These are phyloP conservation scores for Suillus ampliporus DNA, from an alignment of 768 basidiomycete genomes.

Conservation along the genomic window DNA sequence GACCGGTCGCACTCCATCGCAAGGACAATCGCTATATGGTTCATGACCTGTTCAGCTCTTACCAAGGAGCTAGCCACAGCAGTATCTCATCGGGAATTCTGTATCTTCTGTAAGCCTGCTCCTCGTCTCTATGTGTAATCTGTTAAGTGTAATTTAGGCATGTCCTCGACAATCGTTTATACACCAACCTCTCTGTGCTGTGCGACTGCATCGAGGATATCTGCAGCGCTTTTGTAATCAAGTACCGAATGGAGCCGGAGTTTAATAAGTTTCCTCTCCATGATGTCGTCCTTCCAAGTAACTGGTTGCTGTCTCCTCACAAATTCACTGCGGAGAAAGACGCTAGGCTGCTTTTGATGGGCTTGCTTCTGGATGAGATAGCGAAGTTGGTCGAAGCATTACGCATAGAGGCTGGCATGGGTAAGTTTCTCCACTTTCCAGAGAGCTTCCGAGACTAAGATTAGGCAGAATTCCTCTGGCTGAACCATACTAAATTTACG, in stretches of 20 bases:
- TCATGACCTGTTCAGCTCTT: constrained; percentile 35
- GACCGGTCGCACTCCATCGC: constrained; percentile 10
- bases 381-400: constrained; percentile 34
- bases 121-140: background rate
- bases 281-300: constrained; percentile 56
- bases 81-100: constrained; percentile 43
- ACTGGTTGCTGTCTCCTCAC: constrained; percentile 47
- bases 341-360: constrained; percentile 7
- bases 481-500: constrained; percentile 21
- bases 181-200: constrained; percentile 51
- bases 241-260: constrained; percentile 26
- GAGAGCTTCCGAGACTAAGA: background rate
- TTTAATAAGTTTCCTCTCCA: constrained; percentile 38
- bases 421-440: constrained; percentile 24
- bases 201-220: constrained; percentile 59
- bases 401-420: constrained; percentile 30
- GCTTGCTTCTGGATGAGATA: constrained; percentile 25
- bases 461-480: background rate
- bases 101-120: background rate
- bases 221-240: constrained; percentile 47
- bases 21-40: constrained; percentile 33
- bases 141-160: constrained; percentile 41
- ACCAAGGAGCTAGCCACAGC: constrained; percentile 32
- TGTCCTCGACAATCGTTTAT: constrained; percentile 42
- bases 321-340: constrained; percentile 22